phyloP scores from a whole-genome alignment of 768 basidiomycete species.

The Suillus clintonianus region DNA sequence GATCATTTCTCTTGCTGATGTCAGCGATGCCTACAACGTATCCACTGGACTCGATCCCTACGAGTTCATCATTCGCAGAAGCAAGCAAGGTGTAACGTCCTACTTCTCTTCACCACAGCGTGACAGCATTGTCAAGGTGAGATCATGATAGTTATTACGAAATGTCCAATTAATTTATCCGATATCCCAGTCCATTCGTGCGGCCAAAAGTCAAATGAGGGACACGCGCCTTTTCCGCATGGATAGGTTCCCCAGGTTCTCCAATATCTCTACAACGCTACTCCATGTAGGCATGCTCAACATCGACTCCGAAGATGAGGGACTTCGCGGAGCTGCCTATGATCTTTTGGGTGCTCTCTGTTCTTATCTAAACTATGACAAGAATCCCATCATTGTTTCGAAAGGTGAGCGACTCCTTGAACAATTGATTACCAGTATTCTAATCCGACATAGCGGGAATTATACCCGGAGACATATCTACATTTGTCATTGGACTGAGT shows the following conservation, averaged over 20 bases:
- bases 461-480: conserved; percentile 63
- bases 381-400: conserved; percentile 65
- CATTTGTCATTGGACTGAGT: conserved; percentile 67
- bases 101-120: conserved; percentile 75
- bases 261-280: conserved; percentile 82
- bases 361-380: conserved; percentile 75
- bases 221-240: conserved; percentile 50
- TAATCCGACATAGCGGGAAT: conserved; percentile 53
- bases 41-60: conserved; percentile 73
- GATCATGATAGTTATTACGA: neutral
- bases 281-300: conserved; percentile 87
- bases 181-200: conserved; percentile 59
- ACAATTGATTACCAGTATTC: conserved; percentile 4
- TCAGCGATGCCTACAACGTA: conserved; percentile 87
- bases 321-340: conserved; percentile 77
- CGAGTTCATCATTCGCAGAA: conserved; percentile 81
- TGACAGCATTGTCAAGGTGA: conserved; percentile 75
- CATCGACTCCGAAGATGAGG: conserved; percentile 71
- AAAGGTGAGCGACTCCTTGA: conserved; percentile 50
- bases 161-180: conserved; percentile 2
- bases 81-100: conserved; percentile 66
- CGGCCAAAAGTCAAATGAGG: conserved; percentile 72
- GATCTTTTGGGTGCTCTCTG: conserved; percentile 79
- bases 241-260: conserved; percentile 75
- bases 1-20: conserved; percentile 74